Base-by-base conservation (phyloP, 768 basidiomycete species). In the Hericium rajendrae region DNA sequence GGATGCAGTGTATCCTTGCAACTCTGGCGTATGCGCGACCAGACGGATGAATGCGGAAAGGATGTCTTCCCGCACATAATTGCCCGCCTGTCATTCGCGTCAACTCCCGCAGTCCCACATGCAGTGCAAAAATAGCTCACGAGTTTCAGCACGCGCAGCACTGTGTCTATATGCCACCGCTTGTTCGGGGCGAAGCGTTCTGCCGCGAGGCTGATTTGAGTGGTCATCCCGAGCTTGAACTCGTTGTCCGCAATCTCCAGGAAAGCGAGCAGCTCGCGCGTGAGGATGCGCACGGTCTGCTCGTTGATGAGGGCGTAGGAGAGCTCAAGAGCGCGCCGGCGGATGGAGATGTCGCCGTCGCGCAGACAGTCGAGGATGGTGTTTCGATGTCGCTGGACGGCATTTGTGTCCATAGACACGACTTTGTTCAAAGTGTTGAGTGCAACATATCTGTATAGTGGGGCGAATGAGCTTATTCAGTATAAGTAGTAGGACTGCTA, bases 291-390 rank as follows among this genome's bases (percentile, higher is more conserved):
- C 48, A 99, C 91, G 66, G 97, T 98, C 62, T 82, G 78, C 65
- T 98, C 95, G 67, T 97, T 95, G 69, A 97, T 92, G 55, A 99
- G 82, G 0, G 95, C 94, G 69, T 98, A 99, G 11, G 94, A 97
- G 2, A 99, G 79, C 70, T 98, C 97, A 37, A 99, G 82, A 1
- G 97, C 97, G 57, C 97, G 86, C 48, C 97, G 85, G 38, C 97
- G 85, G 68, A 99, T 99, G 10, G 97, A 99, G 56, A 99, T 97
- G 64, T 98, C 97, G 10, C 95, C 97, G 64, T 99, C 97, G n/a
- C 95, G 86, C 40, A 99, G 75, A 74, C 97, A 99, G 69, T 98
- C 95, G n/a, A 99, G 84, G 62, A 99, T 97, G 63, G 91, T 98
- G 70, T 95, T 94, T 24, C 94, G 88, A 70, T 99, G 97, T 22